Conservation (phyloP, 2,329 filamentous ascomycete genomes). For the Phaeosphaeriaceae sp. region DNA sequence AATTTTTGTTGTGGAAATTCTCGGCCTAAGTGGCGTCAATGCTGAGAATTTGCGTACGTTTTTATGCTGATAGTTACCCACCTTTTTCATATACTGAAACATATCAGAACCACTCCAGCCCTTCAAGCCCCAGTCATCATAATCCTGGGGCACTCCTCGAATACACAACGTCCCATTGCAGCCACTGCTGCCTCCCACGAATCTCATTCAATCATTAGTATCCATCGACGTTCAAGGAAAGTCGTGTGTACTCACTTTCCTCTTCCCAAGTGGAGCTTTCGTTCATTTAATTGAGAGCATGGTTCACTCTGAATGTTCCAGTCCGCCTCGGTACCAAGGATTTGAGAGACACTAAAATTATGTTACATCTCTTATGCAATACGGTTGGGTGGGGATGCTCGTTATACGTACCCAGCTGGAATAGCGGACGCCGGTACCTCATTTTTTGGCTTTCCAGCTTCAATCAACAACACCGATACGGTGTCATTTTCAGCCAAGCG, state of each 20-base stretch:
- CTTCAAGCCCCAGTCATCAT: slow-evolving; percentile 61
- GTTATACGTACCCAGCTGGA: slow-evolving; percentile 25
- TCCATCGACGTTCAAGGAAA: neutral
- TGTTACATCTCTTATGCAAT: neutral
- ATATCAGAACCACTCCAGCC: slow-evolving; percentile 63
- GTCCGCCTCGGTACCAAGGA: slow-evolving; percentile 55
- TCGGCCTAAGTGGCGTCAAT: slow-evolving; percentile 48
- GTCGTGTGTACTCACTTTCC: slow-evolving; percentile 38
- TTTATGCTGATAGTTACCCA: slow-evolving; percentile 3
- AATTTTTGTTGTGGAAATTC: slow-evolving; percentile 62
- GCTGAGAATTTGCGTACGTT: neutral
- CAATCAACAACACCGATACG: slow-evolving; percentile 49
- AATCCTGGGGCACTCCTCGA: slow-evolving; percentile 53
- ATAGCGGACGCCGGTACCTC: slow-evolving; percentile 16
- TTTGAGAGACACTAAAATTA: slow-evolving; percentile 37
- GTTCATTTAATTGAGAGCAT: slow-evolving; percentile 45
- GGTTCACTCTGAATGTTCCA: slow-evolving; percentile 56
- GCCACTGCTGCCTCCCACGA: slow-evolving; percentile 57
- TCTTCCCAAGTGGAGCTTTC: slow-evolving; percentile 54
- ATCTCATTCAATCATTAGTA: slow-evolving; percentile 16
- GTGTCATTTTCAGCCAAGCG: slow-evolving; percentile 52
- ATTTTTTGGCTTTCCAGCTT: slow-evolving; percentile 46
- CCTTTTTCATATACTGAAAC: slow-evolving; percentile 62
- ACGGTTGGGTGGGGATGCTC: neutral
- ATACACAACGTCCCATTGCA: slow-evolving; percentile 57